These are phyloP conservation scores for Westerdykella ornata DNA, from an alignment of 2,329 filamentous ascomycete species.

Conservation along the genomic window DNA sequence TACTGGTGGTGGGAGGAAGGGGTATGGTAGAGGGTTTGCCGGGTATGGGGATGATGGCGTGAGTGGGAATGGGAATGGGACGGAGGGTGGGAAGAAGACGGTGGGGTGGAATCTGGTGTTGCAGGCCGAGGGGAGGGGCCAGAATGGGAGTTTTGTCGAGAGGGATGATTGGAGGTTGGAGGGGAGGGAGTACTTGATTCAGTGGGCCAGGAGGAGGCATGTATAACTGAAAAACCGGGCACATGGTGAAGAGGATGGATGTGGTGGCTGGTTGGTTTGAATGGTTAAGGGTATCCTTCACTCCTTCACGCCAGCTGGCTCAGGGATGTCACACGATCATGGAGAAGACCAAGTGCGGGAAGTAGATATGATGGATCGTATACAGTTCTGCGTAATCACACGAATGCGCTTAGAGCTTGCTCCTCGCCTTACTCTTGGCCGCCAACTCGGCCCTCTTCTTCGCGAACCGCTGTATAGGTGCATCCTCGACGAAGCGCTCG, in stretches of 20 bases:
- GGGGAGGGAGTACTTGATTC: conserved; percentile 37
- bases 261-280: no score
- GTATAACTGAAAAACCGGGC: conserved; percentile 15
- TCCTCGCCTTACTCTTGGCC: conserved; percentile 27
- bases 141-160: conserved; percentile 39
- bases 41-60: no score
- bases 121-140: conserved; percentile 38
- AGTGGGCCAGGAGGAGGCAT: conserved; percentile 36
- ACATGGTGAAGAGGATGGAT: background rate
- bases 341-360: no score
- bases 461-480: conserved; percentile 41
- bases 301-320: no score
- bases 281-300: no score
- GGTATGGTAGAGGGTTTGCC: no score
- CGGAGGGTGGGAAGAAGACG: no score
- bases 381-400: background rate
- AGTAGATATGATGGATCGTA: no score
- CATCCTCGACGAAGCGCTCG: conserved; percentile 46
- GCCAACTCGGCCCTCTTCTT: conserved; percentile 36
- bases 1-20: conserved; percentile 17
- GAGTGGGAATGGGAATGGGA: no score
- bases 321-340: no score
- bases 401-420: conserved; percentile 18
- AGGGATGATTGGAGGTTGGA: conserved; percentile 41
- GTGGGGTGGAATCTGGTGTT: conserved; percentile 41